phyloP scores from a whole-genome alignment of 75 land plant species.

The Pinus tabuliformis region DNA sequence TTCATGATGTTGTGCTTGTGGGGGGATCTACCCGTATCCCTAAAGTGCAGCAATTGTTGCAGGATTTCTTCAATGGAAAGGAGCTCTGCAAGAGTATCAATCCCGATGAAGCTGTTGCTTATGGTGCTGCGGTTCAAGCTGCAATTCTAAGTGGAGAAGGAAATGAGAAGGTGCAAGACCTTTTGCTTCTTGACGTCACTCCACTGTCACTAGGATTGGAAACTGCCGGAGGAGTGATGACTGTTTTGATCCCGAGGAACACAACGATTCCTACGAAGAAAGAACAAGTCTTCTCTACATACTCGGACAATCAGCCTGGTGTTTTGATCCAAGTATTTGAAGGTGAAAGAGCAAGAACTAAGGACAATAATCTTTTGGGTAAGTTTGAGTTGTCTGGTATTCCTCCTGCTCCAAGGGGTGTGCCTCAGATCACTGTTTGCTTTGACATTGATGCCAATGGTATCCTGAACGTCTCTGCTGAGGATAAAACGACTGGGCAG shows the following conservation, averaged over 20 bases:
- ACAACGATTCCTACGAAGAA: constrained; percentile 31
- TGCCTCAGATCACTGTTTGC: constrained; percentile 37
- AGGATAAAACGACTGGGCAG: constrained; percentile 26
- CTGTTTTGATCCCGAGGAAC: constrained; percentile 24
- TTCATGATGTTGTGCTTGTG: constrained; percentile 34
- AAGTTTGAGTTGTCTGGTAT: constrained; percentile 45
- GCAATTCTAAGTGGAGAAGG: constrained; percentile 37
- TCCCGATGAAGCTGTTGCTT: constrained; percentile 42
- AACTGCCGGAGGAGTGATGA: constrained; percentile 44
- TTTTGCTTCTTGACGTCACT: constrained; percentile 35
- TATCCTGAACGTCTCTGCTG: constrained; percentile 26
- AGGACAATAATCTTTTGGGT: constrained; percentile 38
- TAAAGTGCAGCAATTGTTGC: constrained; percentile 35
- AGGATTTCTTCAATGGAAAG: constrained; percentile 37
- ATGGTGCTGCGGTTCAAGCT: constrained; percentile 45
- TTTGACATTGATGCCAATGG: constrained; percentile 46
- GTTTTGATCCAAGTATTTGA: constrained; percentile 28
- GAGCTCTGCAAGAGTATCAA: constrained; percentile 53
- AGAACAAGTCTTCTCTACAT: constrained; percentile 31
- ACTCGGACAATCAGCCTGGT: constrained; percentile 36
- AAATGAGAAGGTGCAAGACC: constrained; percentile 38
- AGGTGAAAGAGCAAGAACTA: constrained; percentile 25
- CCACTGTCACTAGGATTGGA: constrained; percentile 40
- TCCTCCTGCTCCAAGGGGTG: constrained; percentile 45
- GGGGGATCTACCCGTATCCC: constrained; percentile 40